Conservation (phyloP, 345 rosid species). For the Erysimum cheiranthoides region DNA sequence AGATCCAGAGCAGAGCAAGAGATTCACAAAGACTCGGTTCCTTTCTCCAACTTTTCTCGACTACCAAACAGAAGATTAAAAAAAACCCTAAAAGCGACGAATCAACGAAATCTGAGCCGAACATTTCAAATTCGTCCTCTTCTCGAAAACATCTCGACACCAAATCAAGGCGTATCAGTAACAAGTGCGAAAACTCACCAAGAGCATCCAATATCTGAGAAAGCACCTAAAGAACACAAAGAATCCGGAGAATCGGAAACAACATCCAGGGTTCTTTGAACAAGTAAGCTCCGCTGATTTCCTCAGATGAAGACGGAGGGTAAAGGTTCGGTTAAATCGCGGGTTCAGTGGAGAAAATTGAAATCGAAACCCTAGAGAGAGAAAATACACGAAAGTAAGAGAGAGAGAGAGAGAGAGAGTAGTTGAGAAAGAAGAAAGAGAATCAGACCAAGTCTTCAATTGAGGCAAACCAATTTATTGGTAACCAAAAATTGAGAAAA, state of each 20-base stretch:
- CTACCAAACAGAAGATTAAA: constrained; percentile 10
- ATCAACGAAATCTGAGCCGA: constrained; percentile 34
- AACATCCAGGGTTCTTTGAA: background rate
- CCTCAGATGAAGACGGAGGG: constrained; percentile 18
- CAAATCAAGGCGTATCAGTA: constrained; percentile 22
- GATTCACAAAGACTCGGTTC: background rate
- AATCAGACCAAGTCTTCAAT: constrained; percentile 20
- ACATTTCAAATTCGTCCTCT: constrained; percentile 33
- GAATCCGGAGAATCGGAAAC: constrained; percentile 21
- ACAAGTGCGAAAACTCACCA: constrained; percentile 39
- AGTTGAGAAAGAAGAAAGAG: constrained; percentile 29
- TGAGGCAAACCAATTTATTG: constrained; percentile 22
- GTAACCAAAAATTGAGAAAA: background rate
- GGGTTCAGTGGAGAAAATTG: constrained; percentile 29
- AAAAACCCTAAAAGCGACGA: constrained; percentile 38
- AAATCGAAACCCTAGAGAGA: constrained; percentile 51
- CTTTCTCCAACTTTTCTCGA: constrained; percentile 12
- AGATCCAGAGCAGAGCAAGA: constrained; percentile 13
- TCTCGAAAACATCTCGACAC: background rate
- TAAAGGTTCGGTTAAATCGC: constrained; percentile 35
- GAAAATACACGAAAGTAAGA: constrained; percentile 2
- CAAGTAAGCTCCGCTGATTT: constrained; percentile 27
- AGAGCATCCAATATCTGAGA: constrained; percentile 28
- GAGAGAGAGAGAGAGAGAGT: constrained; percentile 20
- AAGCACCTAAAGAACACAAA: constrained; percentile 17